Base-by-base conservation (phyloP, 106 monocot genomes). In the Hemerocallis citrina region DNA sequence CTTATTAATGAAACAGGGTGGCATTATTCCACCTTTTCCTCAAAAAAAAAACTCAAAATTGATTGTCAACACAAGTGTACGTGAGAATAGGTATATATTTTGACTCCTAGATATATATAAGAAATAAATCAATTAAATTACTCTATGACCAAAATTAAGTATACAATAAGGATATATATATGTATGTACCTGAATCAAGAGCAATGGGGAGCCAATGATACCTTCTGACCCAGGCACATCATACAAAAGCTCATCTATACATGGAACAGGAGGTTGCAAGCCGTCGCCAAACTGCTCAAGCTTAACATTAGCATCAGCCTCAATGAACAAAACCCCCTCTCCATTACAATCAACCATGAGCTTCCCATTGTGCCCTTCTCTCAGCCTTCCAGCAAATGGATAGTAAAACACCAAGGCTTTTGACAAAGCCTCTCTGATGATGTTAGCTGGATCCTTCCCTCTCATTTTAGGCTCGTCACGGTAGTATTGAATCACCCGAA, bases 341-440 rank as follows among this genome's bases (percentile, higher is more conserved):
- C 48, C 80, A 29, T 45, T 80, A 40, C 80, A 80, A 6, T 75
- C 74, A n/a, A 80, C 80, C 8, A 65, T 64, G 4, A 82, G 73
- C 65, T 77, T 77, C 54, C 72, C 34, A 4, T 24, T 59, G 0
- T 51, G 25, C 20, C 7, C 35, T 55, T 68, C 68, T 20, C 62
- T 23, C 0, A 80, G 35, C 28, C 80, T 19, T 2, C 80, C 80
- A 0, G 81, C 81, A 43, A 68, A 38, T 10, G 81, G 81, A 37
- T 82, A 82, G 65, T 82, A 37, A 82, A 38, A 34, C 17, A 82
- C 81, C 3, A 82, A 60, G 16, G 69, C 81, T 63, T 35, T 64
- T 10, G 63, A 57, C 15, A 82, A 16, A 9, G 77, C 76, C 6
- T 64, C 64, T 3, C 45, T 45, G 14, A 82, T 57, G 51, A 76